Conservation (phyloP, 768 basidiomycete genomes). For the Suillus subalutaceus region DNA sequence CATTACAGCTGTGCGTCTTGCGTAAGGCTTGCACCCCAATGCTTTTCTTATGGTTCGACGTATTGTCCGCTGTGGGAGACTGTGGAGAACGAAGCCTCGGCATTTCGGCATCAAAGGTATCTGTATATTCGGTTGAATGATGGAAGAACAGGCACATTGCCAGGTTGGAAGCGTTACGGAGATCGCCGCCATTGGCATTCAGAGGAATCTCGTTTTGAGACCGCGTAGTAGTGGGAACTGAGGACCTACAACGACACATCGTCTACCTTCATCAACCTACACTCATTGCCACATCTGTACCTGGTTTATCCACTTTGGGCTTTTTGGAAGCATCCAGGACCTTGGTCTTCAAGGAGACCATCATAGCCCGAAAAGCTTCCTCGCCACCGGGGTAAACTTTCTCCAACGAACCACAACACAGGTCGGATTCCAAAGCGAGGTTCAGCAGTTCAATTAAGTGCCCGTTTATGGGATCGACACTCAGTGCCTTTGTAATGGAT, state of each 20-base stretch:
- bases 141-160: constrained; percentile 7
- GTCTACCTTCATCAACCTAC: constrained; percentile 26
- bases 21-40: constrained; percentile 35
- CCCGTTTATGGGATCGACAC: constrained; percentile 81
- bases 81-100: constrained; percentile 37
- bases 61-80: constrained; percentile 32
- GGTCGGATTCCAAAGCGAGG: constrained; percentile 66
- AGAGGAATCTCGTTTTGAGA: constrained; percentile 1
- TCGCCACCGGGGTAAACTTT: constrained; percentile 37
- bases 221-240: background rate
- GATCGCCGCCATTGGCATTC: background rate
- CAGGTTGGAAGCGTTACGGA: background rate
- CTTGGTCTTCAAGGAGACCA: constrained; percentile 34
- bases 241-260: background rate
- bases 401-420: constrained; percentile 36
- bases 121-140: constrained; percentile 4
- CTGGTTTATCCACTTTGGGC: constrained; percentile 16
- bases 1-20: constrained; percentile 24
- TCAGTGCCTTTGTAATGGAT: constrained; percentile 57
- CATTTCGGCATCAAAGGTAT: constrained; percentile 30
- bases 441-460: constrained; percentile 82
- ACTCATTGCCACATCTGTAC: constrained; percentile 34
- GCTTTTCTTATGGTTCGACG: constrained; percentile 30
- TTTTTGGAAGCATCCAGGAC: constrained; percentile 20
- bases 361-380: constrained; percentile 36